Conservation (phyloP, 2,329 filamentous ascomycete species). For the Cladosporium sp. region DNA sequence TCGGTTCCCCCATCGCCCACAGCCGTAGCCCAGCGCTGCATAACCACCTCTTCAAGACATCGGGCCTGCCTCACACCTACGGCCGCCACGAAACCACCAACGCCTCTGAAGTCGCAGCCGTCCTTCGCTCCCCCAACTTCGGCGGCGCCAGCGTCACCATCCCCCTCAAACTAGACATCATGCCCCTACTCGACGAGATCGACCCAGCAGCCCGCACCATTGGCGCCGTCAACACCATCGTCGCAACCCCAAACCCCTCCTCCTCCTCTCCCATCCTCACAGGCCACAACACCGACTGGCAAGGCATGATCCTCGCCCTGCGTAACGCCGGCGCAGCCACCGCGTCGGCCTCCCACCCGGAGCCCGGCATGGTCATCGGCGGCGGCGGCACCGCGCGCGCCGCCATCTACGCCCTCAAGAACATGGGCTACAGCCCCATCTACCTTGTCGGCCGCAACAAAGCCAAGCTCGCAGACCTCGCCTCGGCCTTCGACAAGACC, state of each 20-base stretch:
- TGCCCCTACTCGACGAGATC: conserved; percentile 75
- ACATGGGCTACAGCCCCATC: conserved; percentile 80
- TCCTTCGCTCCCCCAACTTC: conserved; percentile 72
- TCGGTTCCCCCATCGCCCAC: conserved; percentile 78
- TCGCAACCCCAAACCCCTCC: conserved; percentile 51
- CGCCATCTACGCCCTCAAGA: conserved; percentile 82
- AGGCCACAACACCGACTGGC: conserved; percentile 95
- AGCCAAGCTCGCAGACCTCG: conserved; percentile 66
- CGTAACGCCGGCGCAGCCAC: conserved; percentile 62
- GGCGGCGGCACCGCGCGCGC: conserved; percentile 90
- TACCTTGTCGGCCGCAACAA: conserved; percentile 80
- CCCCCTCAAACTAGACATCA: conserved; percentile 86
- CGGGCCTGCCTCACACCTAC: conserved; percentile 85
- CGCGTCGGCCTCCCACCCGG: conserved; percentile 33
- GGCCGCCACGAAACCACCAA: conserved; percentile 70
- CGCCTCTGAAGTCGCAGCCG: conserved; percentile 58
- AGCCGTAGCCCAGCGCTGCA: conserved; percentile 88
- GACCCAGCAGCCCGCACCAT: conserved; percentile 77
- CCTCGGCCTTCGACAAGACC: conserved; percentile 68
- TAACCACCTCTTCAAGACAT: conserved; percentile 75
- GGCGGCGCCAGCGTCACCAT: conserved; percentile 96
- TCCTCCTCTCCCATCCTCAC: conserved; percentile 52
- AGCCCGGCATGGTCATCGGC: conserved; percentile 78
- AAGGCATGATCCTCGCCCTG: conserved; percentile 82
- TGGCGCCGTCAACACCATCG: conserved; percentile 92